Evolutionary conservation across 1,284 basidiomycete genomes (phyloP).

Genomic region (Leucoagaricus sp.): DNA sequence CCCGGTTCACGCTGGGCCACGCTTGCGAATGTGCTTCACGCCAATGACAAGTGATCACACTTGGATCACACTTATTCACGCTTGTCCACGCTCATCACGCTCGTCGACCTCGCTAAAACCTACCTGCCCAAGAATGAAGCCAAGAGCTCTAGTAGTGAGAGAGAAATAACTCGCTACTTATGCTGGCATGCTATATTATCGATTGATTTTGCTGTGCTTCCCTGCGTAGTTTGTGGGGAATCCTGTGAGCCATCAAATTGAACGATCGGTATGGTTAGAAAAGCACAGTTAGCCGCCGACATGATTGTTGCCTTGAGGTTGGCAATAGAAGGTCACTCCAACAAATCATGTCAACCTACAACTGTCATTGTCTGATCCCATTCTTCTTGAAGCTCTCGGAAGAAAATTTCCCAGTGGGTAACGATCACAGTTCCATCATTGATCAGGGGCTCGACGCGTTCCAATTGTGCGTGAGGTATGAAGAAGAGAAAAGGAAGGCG

Average conservation of each 20-base stretch:
- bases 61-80: no score
- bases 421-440: slow-evolving; percentile 37
- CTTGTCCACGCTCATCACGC: no score
- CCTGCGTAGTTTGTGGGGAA: no score
- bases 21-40: no score
- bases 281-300: slow-evolving; percentile 28
- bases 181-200: slow-evolving; percentile 29
- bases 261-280: slow-evolving; percentile 26
- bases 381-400: slow-evolving; percentile 41
- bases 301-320: slow-evolving; percentile 28
- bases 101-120: no score
- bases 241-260: neutral
- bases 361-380: slow-evolving; percentile 44
- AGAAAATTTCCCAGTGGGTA: slow-evolving; percentile 38
- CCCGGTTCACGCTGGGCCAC: no score
- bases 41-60: no score
- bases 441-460: slow-evolving; percentile 32
- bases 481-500: slow-evolving; percentile 36
- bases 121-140: slow-evolving; percentile 48
- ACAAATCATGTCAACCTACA: slow-evolving; percentile 34
- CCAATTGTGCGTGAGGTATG: slow-evolving; percentile 36
- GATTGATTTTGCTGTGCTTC: no score
- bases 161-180: slow-evolving; percentile 50
- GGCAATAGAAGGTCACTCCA: neutral
- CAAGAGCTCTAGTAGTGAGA: slow-evolving; percentile 41